Evolutionary conservation across 305 asterid genomes (phyloP), one percentile per base, ranked within the genome.

Genomic region (Fraxinus velutina): DNA sequence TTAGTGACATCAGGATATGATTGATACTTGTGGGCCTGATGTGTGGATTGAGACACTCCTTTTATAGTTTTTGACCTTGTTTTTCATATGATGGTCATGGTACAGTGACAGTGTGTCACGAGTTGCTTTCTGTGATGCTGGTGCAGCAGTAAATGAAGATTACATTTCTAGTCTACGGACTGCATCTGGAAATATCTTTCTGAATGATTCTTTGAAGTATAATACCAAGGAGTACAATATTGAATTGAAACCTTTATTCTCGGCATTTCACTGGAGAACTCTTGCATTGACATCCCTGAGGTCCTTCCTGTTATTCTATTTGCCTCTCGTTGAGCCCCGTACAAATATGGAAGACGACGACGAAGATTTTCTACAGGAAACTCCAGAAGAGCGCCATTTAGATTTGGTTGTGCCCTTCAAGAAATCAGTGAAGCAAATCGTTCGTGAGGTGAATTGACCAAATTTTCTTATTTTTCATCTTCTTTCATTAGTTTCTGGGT

Each of bases 261-360:
- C 98, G 24, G 99, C 98, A 79, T 91, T 96, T 81, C 91, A 94
- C 30, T 93, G 97, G 98, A 94, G 86, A 84, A 86, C 85, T 84
- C 81, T 96, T 66, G 93, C 90, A 29, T 30, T 96, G 83, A 94
- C 94, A 44, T 89, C 98, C 5, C 47, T 93, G 86, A 90, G 98
- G 88, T 90, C 94, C n/a, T 92, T 96, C 82, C 86, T 92, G 77
- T 71, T 90, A 55, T 94, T 91, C 90, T 96, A 92, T 85, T 87
- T 94, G 89, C 98, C 98, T 78, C 94, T 94, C 79, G 13, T 96
- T 92, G 98, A 93, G 93, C 95, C 95, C 74, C 89, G 76, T 24
- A 22, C 90, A 33, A 88, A 47, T 66, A 37, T 75, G 80, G 97
- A 94, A 33, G 97, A 92, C 8, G 97, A 92, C 2, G 98, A 93